Percentiles rank a stretch among this genome's conserved stretches.
Evolutionary conservation across 148 eudicot species (phyloP).

Genomic region (Rhododendron kiyosumense): DNA sequence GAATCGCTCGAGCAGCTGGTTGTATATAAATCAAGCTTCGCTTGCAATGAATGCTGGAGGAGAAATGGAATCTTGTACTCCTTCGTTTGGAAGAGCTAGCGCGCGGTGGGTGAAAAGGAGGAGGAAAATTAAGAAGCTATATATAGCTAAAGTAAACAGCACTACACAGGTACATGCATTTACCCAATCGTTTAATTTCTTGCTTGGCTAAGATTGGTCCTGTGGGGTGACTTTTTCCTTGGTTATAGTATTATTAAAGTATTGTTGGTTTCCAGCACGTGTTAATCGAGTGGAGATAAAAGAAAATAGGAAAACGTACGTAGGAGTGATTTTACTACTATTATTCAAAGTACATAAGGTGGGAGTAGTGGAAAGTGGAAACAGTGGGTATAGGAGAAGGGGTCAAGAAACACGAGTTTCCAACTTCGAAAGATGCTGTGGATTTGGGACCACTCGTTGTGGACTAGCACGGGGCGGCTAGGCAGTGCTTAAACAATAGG

Average conservation of each 20-base stretch:
- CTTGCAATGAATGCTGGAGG: neutral
- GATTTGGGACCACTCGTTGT: neutral
- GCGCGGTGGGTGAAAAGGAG: neutral
- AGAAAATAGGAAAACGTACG: neutral
- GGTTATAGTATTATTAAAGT: neutral
- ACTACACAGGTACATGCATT: neutral
- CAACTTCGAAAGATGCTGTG: neutral
- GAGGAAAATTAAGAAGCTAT: neutral
- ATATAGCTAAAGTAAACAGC: neutral
- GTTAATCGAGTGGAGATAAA: neutral
- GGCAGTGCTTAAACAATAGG: no score
- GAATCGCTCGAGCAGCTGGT: neutral
- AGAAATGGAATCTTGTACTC: neutral
- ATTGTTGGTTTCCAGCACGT: neutral
- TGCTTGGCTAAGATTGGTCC: neutral
- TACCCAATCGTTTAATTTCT: neutral
- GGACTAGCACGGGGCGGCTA: neutral
- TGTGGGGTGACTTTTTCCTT: neutral
- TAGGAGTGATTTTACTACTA: neutral
- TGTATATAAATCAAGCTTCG: neutral
- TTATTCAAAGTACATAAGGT: neutral
- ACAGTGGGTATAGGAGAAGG: neutral
- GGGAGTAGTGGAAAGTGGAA: neutral
- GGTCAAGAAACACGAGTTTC: neutral
- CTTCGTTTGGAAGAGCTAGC: neutral